Evolutionary conservation across 495 filamentous ascomycete species (phyloP), one percentile per base, ranked within the genome.

Genomic region (Neurospora hispaniola): DNA sequence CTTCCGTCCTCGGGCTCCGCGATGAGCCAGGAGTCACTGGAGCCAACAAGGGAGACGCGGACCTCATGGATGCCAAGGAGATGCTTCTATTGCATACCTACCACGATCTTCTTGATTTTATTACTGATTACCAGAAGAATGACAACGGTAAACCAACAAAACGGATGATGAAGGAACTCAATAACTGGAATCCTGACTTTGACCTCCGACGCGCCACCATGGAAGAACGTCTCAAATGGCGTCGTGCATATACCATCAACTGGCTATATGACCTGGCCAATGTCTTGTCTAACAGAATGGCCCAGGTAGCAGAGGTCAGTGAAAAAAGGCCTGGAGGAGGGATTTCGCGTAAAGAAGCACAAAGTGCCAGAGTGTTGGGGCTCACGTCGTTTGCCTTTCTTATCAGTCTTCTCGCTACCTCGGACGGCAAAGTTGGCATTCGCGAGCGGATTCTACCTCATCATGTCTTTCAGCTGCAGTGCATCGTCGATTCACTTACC

Each of bases 201-300:
- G 75, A 87, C 69, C 81, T 86, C 38, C 72, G 78, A 71, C 39
- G 69, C 14, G 80, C 82, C 5, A 82, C 71, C 59, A 77, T 83
- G 39, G 73, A 80, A 35, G 73, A 85, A 43, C 75, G 82, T n/a
- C 41, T 81, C 31, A 75, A 79, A 38, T 86, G 85, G 84, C 82
- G 85, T 18, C 80, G 83, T 7, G 71, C 75, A 2, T 87, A 86
- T 70, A 83, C 81, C 48, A 84, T 87, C 75, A 86, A 85, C 77
- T 85, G 83, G 84, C 82, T 87, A 2, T 86, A 86, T 73, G 84
- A 86, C 69, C 78, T 86, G 31, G 82, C 85, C 71, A 85, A 84
- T 42, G 42, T 84, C 27, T 83, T 79, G 54, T 6, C 20, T 14
- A 0, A 14, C 20, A 59, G 48, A 14, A 1, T 27, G 23, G n/a